These are phyloP conservation scores for Multifurca ochricompacta DNA, from an alignment of 768 basidiomycete species.

Conservation along the genomic window DNA sequence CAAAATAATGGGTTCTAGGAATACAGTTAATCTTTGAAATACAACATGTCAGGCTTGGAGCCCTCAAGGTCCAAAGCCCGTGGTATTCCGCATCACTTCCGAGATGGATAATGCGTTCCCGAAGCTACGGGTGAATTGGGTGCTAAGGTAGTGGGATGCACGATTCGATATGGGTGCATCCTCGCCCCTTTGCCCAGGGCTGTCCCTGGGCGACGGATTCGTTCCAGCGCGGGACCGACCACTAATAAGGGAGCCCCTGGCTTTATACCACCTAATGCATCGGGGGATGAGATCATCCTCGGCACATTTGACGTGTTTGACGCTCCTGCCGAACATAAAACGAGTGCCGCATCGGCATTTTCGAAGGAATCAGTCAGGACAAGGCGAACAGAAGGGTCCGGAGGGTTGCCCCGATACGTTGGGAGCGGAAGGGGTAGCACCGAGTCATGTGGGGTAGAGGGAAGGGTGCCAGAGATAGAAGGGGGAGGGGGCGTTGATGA, in stretches of 20 bases:
- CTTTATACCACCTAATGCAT: slow-evolving; percentile 14
- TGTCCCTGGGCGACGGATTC: slow-evolving; percentile 37
- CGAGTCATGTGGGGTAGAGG: slow-evolving; percentile 11
- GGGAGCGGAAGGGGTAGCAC: background rate
- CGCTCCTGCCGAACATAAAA: slow-evolving; percentile 32
- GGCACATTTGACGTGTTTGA: slow-evolving; percentile 22
- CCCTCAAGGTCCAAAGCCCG: background rate
- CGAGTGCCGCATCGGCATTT: slow-evolving; percentile 46
- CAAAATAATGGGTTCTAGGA: slow-evolving; percentile 3
- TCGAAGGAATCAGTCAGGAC: slow-evolving; percentile 30
- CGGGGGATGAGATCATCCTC: slow-evolving; percentile 15
- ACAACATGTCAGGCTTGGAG: background rate
- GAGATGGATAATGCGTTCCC: background rate
- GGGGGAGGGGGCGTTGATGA: slow-evolving; percentile 8
- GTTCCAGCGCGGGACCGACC: slow-evolving; percentile 41
- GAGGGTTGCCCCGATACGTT: background rate
- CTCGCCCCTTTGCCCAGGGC: slow-evolving; percentile 40
- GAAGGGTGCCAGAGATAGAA: slow-evolving; percentile 15
- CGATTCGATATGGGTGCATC: slow-evolving; percentile 50
- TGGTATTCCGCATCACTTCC: slow-evolving; percentile 6
- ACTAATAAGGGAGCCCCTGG: slow-evolving; percentile 34
- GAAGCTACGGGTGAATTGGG: background rate
- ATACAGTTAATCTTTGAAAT: slow-evolving; percentile 7
- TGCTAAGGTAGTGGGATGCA: slow-evolving; percentile 8
- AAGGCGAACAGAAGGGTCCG: slow-evolving; percentile 17